Evolutionary conservation across 306 rosid genomes (phyloP).

Genomic region (Sicyos edulis): DNA sequence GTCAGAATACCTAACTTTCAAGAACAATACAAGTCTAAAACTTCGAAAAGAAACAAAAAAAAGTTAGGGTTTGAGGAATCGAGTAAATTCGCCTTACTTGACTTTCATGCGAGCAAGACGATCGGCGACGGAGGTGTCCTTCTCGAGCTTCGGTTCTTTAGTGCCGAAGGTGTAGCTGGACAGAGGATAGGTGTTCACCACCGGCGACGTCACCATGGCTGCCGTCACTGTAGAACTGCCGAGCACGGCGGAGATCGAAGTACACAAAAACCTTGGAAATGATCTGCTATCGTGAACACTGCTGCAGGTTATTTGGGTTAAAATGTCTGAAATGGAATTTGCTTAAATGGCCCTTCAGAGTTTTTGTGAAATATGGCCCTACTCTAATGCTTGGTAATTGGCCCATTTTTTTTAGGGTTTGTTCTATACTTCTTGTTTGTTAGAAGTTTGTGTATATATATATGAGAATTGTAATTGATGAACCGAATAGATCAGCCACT

Average conservation of each 20-base stretch:
- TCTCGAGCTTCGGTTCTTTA: slow-evolving; percentile 99
- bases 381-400: background rate
- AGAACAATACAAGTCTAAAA: background rate
- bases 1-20: background rate
- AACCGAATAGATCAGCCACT: no score
- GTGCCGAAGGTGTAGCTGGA: slow-evolving; percentile 99
- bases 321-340: background rate
- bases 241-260: background rate
- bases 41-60: background rate
- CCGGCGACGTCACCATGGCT: slow-evolving; percentile 64
- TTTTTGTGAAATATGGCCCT: background rate
- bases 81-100: slow-evolving; percentile 38
- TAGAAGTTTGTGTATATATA: no score
- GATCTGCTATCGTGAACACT: slow-evolving; percentile 9
- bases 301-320: background rate
- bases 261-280: background rate
- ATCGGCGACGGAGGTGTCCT: slow-evolving; percentile 98
- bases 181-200: slow-evolving; percentile 89
- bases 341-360: background rate
- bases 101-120: slow-evolving; percentile 99
- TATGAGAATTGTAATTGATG: no score
- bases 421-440: no score
- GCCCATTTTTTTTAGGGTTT: background rate
- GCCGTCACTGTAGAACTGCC: slow-evolving; percentile 17
- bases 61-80: slow-evolving; percentile 13